Percentiles rank a stretch among this genome's conserved stretches.
These are phyloP conservation scores for Cladophialophora immunda DNA, from an alignment of 2,329 filamentous ascomycete species.

Conservation along the genomic window DNA sequence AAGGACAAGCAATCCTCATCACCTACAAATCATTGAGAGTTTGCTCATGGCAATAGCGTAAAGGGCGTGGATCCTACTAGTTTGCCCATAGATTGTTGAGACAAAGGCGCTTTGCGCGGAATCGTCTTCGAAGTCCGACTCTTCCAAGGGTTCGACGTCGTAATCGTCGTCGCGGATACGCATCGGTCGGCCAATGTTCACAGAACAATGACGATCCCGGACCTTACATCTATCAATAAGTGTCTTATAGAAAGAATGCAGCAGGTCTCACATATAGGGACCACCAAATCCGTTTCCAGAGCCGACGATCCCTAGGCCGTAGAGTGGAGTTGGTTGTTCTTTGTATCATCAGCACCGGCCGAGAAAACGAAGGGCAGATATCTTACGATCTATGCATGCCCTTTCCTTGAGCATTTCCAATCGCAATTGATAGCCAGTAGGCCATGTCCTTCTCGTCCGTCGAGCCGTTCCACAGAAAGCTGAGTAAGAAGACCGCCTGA, in stretches of 20 bases:
- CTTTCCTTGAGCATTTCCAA: conserved; percentile 41
- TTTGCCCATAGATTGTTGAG: conserved; percentile 10
- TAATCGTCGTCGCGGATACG: conserved; percentile 42
- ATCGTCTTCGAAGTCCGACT: conserved; percentile 29
- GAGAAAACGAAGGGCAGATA: no score
- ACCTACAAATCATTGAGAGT: conserved; percentile 23
- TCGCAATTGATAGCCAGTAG: conserved; percentile 43
- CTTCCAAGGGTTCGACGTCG: conserved; percentile 35
- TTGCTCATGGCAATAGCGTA: conserved; percentile 23
- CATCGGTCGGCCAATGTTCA: conserved; percentile 39
- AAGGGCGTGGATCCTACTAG: conserved; percentile 17
- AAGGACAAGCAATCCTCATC: no score
- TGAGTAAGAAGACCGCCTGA: conserved; percentile 34
- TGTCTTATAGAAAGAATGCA: no score
- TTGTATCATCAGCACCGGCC: no score
- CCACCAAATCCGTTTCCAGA: conserved; percentile 41
- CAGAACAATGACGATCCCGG: conserved; percentile 40
- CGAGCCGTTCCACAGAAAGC: conserved; percentile 43
- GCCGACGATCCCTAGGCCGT: conserved; percentile 28
- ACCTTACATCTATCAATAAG: conserved; percentile 31
- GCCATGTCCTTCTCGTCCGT: conserved; percentile 44
- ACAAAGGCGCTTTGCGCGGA: not conserved
- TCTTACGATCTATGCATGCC: conserved; percentile 42
- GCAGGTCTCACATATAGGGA: conserved; percentile 34
- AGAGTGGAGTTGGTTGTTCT: conserved; percentile 35